These are phyloP conservation scores for Colletotrichum viniferum DNA, from an alignment of 2,329 filamentous ascomycete genomes.

Conservation along the genomic window DNA sequence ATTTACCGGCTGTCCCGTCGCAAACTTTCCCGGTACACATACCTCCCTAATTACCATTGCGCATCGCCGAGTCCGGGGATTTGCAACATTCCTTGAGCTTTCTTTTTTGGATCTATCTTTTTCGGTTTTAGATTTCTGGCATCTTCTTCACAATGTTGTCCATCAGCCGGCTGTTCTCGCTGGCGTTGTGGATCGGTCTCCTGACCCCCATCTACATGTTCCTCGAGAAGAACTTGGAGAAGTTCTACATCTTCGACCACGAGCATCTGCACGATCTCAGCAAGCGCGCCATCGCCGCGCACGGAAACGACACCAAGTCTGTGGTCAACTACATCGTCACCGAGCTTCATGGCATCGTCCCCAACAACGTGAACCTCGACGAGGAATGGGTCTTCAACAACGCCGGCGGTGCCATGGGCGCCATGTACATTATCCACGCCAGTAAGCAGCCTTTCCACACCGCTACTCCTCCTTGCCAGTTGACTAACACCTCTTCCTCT, in stretches of 20 bases:
- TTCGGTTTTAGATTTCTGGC: neutral
- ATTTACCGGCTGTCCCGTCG: neutral
- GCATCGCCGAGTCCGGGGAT: neutral
- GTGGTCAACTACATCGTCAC: slow-evolving; percentile 73
- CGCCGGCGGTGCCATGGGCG: slow-evolving; percentile 88
- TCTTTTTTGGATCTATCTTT: neutral
- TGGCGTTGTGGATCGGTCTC: slow-evolving; percentile 59
- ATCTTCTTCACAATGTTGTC: slow-evolving; percentile 3
- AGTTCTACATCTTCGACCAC: slow-evolving; percentile 78
- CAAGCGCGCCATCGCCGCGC: slow-evolving; percentile 65
- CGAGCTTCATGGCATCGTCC: slow-evolving; percentile 63
- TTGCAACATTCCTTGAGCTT: slow-evolving; percentile 1
- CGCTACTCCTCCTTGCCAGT: neutral
- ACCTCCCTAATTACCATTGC: neutral
- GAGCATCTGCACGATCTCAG: slow-evolving; percentile 72
- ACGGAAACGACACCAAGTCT: slow-evolving; percentile 76
- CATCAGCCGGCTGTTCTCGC: slow-evolving; percentile 46
- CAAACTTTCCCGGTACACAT: neutral
- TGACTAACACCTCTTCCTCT: neutral
- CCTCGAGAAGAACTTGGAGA: slow-evolving; percentile 62
- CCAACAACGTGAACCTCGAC: slow-evolving; percentile 66
- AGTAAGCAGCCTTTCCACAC: slow-evolving; percentile 54
- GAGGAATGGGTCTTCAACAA: slow-evolving; percentile 95
- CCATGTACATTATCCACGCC: slow-evolving; percentile 88
- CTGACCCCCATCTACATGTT: slow-evolving; percentile 58